phyloP scores from a whole-genome alignment of 2,329 filamentous ascomycete genomes.

The Rhinocladiella similis region DNA sequence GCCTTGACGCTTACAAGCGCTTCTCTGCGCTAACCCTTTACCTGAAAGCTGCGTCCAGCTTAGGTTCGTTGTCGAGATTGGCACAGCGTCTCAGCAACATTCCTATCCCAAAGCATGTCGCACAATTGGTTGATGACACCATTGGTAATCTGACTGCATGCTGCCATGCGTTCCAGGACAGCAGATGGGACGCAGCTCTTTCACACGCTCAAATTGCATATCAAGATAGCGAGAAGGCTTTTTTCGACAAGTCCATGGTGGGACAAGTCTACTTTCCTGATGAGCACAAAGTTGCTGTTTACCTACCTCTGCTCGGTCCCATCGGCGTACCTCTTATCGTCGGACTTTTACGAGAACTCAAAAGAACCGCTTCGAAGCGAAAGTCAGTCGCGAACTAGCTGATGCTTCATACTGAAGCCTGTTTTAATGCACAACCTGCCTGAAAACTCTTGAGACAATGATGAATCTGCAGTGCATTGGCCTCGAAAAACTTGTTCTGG shows the following conservation, averaged over 20 bases:
- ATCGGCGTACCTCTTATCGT: slow-evolving; percentile 87
- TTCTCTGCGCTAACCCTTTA: slow-evolving; percentile 82
- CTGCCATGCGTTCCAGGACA: slow-evolving; percentile 67
- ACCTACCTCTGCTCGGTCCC: slow-evolving; percentile 85
- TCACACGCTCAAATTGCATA: slow-evolving; percentile 82
- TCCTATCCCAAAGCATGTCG: slow-evolving; percentile 83
- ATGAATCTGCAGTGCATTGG: background rate
- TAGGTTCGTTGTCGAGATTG: slow-evolving; percentile 87
- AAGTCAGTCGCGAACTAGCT: slow-evolving; percentile 32
- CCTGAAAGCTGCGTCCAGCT: slow-evolving; percentile 84
- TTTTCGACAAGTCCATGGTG: slow-evolving; percentile 99
- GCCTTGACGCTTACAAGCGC: slow-evolving; percentile 80
- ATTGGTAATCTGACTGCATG: slow-evolving; percentile 69
- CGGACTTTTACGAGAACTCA: slow-evolving; percentile 78
- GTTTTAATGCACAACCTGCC: background rate
- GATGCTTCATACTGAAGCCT: background rate
- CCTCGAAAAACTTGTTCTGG: background rate
- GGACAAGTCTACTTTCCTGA: slow-evolving; percentile 98
- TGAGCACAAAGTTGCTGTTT: slow-evolving; percentile 96
- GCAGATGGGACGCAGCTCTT: slow-evolving; percentile 66
- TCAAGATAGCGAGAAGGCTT: slow-evolving; percentile 84
- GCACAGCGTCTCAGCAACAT: slow-evolving; percentile 84
- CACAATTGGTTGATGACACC: slow-evolving; percentile 78
- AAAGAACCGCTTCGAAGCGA: slow-evolving; percentile 45
- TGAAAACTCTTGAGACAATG: background rate